Percentiles rank a stretch among this genome's conserved stretches.
Evolutionary conservation across 768 basidiomycete species (phyloP).

Genomic region (Plicaturopsis crispa): DNA sequence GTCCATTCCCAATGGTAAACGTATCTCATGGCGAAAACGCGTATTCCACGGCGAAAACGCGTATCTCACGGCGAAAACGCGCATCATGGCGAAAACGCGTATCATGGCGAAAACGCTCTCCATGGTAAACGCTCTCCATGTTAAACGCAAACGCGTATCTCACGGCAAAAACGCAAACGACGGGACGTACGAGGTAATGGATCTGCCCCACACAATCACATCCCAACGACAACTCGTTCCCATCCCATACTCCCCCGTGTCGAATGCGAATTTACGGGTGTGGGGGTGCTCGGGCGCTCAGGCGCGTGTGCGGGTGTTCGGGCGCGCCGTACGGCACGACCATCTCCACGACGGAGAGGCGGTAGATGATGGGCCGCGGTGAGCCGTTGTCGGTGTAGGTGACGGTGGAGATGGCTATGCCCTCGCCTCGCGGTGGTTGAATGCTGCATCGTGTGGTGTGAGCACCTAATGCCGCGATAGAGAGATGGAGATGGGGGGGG

Average conservation of each 20-base stretch:
- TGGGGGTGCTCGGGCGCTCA: too few species aligned
- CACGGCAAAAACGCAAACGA: background rate
- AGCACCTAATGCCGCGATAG: too few species aligned
- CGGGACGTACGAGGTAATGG: conserved; percentile 67
- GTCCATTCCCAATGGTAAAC: background rate
- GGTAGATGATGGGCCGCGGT: conserved; percentile 81
- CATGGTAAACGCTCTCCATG: too few species aligned
- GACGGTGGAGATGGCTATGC: conserved; percentile 74
- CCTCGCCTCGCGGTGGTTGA: conserved; percentile 75
- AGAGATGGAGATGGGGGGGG: conserved; percentile 2
- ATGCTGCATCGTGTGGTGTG: conserved; percentile 44
- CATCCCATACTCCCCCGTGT: conserved; percentile 91
- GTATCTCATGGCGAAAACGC: too few species aligned
- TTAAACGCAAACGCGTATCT: too few species aligned
- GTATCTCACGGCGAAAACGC: too few species aligned
- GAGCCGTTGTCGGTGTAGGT: conserved; percentile 83
- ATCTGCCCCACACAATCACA: conserved; percentile 88
- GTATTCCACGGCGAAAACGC: too few species aligned
- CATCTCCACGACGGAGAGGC: conserved; percentile 84
- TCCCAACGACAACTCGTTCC: conserved; percentile 82
- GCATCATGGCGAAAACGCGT: too few species aligned
- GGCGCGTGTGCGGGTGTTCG: conserved; percentile 75
- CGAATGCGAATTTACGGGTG: conserved; percentile 85
- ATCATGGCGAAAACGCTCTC: too few species aligned
- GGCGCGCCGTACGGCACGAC: conserved; percentile 85